Conservation (phyloP, 805 yeast species). For the Candida khao-thaluensis region DNA sequence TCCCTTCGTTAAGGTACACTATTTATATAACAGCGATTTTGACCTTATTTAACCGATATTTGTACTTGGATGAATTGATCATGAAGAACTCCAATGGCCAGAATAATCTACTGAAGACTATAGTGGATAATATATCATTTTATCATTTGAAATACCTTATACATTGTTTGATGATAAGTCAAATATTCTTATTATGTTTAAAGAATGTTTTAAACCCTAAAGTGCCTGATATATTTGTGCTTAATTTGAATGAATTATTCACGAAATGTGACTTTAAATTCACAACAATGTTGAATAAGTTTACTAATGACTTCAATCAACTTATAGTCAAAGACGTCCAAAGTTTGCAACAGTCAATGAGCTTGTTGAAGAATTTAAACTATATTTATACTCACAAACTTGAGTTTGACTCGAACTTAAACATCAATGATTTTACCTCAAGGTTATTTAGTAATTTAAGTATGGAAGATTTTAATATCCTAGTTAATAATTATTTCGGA, state of each 20-base stretch:
- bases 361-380: conserved; percentile 13
- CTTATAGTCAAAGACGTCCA: conserved; percentile 4
- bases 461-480: conserved; percentile 14
- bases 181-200: conserved; percentile 21
- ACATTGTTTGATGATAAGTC: conserved; percentile 20
- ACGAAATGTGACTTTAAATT: conserved; percentile 15
- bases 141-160: conserved; percentile 18
- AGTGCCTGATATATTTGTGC: conserved; percentile 3
- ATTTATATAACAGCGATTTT: conserved; percentile 27
- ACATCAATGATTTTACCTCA: conserved; percentile 13
- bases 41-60: conserved; percentile 24
- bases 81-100: conserved; percentile 3
- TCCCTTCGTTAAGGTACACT: conserved; percentile 27
- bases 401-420: conserved; percentile 6
- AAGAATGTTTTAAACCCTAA: conserved; percentile 12
- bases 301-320: conserved; percentile 13
- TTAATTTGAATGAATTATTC: conserved; percentile 17
- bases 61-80: conserved; percentile 17
- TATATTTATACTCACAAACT: conserved; percentile 2
- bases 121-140: conserved; percentile 14
- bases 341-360: conserved; percentile 10
- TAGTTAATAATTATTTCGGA: conserved; percentile 26
- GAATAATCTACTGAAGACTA: conserved; percentile 13
- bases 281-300: conserved; percentile 14
- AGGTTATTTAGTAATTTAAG: conserved; percentile 10